A percentile compares a stretch with the other conserved stretches of the same genome.
Conservation (phyloP, 768 basidiomycete genomes). For the Lentinula detonsa region DNA sequence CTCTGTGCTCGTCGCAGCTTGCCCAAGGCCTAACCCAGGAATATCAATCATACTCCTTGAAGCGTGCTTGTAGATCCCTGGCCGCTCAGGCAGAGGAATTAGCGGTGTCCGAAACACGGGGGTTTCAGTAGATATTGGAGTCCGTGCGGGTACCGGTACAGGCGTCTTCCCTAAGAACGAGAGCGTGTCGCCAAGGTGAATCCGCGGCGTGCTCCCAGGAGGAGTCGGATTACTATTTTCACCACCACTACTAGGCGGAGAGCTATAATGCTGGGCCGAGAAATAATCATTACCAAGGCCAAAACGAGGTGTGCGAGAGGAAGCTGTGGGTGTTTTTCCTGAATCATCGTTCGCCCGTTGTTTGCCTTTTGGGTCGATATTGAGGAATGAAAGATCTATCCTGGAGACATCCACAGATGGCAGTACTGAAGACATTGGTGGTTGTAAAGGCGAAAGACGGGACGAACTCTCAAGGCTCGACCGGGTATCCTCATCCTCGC, state of each 20-base stretch:
- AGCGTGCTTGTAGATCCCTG: slow-evolving; percentile 50
- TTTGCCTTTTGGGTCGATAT: slow-evolving; percentile 7
- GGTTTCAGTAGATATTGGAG: background rate
- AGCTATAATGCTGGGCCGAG: background rate
- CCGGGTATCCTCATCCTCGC: slow-evolving; percentile 14
- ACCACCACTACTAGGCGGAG: background rate
- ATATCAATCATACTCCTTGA: slow-evolving; percentile 66
- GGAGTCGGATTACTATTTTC: background rate
- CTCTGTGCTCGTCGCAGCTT: background rate
- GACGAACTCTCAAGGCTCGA: slow-evolving; percentile 1
- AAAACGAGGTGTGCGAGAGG: background rate
- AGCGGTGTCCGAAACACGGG: background rate
- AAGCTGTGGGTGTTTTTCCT: slow-evolving; percentile 5
- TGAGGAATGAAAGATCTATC: slow-evolving; percentile 3
- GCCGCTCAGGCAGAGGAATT: slow-evolving; percentile 15
- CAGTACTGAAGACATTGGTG: background rate
- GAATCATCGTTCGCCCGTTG: slow-evolving; percentile 4
- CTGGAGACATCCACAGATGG: slow-evolving; percentile 1
- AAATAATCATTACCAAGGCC: slow-evolving; percentile 2
- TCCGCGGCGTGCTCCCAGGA: background rate
- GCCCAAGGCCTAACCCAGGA: slow-evolving; percentile 19
- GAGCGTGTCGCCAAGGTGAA: slow-evolving; percentile 5
- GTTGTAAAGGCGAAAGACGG: background rate
- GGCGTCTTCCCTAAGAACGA: background rate
- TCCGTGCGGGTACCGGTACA: background rate